A percentile compares a stretch with the other conserved stretches of the same genome.
phyloP scores from a whole-genome alignment of 208 protist genomes.

The Porcisia hertigi region DNA sequence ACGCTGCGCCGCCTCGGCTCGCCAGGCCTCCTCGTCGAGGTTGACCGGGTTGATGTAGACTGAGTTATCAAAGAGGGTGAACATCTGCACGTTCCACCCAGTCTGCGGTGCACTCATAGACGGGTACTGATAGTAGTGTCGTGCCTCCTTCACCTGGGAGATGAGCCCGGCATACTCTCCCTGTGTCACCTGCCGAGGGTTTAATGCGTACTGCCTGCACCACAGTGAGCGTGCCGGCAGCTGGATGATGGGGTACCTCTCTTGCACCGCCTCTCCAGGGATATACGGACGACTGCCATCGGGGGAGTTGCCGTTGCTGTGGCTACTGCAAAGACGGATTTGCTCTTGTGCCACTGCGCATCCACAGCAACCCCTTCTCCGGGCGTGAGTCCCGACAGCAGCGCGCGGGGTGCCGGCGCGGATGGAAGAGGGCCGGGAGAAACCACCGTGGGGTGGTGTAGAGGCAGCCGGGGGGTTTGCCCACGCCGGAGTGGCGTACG shows the following conservation, averaged over 20 bases:
- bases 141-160: constrained; percentile 51
- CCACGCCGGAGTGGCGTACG: neutral
- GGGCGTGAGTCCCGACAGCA: neutral
- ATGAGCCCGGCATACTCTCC: constrained; percentile 78
- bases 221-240: constrained; percentile 83
- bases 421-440: neutral
- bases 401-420: neutral
- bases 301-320: constrained; percentile 2
- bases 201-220: constrained; percentile 65
- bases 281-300: constrained; percentile 16
- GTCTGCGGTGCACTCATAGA: constrained; percentile 85
- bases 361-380: neutral
- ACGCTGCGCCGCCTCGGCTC: constrained; percentile 22
- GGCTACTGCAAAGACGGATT: constrained; percentile 11
- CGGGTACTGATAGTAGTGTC: constrained; percentile 89
- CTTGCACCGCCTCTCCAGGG: constrained; percentile 21
- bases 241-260: constrained; percentile 77
- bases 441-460: neutral
- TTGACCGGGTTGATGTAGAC: constrained; percentile 90
- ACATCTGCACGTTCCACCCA: constrained; percentile 91
- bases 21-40: constrained; percentile 57
- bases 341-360: neutral
- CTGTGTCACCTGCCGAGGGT: constrained; percentile 25
- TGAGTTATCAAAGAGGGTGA: constrained; percentile 79
- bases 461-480: neutral